Evolutionary conservation across 257 asterid genomes (phyloP).

Genomic region (Jasminum sambac): DNA sequence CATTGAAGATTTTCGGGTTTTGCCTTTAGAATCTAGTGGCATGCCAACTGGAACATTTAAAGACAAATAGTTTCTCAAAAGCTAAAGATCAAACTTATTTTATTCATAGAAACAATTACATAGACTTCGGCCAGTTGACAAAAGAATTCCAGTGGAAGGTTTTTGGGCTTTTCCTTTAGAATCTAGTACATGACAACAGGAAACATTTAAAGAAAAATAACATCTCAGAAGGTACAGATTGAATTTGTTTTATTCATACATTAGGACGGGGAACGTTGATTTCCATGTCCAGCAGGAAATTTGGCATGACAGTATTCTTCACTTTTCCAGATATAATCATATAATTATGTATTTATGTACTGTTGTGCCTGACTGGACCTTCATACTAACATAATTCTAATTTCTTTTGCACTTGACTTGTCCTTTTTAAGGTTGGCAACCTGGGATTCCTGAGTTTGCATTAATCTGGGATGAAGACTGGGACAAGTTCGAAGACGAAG

Average conservation of each 20-base stretch:
- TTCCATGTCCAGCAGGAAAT: not conserved
- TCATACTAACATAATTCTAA: not conserved
- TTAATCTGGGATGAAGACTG: constrained; percentile 98
- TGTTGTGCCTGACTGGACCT: constrained; percentile 16
- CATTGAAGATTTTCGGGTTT: not conserved
- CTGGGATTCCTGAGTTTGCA: constrained; percentile 85
- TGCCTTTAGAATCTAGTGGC: not conserved
- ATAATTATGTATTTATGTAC: not conserved
- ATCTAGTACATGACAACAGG: not conserved
- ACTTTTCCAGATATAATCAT: not conserved
- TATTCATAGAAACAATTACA: not conserved
- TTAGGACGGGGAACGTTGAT: not conserved
- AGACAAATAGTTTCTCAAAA: not conserved
- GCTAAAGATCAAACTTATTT: not conserved
- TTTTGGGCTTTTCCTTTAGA: not conserved
- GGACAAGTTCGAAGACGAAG: constrained; percentile 99
- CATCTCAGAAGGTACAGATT: not conserved
- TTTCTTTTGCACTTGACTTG: not conserved
- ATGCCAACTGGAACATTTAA: not conserved
- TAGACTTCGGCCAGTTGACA: not conserved
- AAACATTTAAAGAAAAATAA: not conserved
- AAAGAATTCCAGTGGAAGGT: not conserved
- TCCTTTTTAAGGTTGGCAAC: constrained; percentile 80
- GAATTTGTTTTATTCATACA: not conserved
- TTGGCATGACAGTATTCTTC: not conserved